Evolutionary conservation across 176 grass and related monocot species (phyloP), one percentile per base, ranked within the genome.

Genomic region (Thalia dealbata): DNA sequence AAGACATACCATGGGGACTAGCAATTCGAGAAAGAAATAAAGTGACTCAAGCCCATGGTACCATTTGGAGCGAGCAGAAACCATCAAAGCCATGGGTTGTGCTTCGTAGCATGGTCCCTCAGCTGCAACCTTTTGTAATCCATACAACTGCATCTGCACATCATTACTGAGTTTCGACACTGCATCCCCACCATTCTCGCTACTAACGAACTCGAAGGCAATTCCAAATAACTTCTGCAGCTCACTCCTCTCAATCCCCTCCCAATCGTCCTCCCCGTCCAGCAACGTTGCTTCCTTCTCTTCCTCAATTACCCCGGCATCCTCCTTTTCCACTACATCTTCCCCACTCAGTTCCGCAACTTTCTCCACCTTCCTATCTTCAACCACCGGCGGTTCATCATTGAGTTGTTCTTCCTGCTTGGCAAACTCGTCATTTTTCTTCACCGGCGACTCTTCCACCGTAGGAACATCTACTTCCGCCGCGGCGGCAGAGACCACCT

Each of bases 211-310:
- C 60, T 60, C 78, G 13, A 64, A 79, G 43, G 95, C 95, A 0
- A 27, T 74, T 22, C 83, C 78, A 76, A 99, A 99, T 9, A 56
- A 80, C 80, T 88, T 88, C 72, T 89, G 88, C 52, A 88, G 73
- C 30, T 99, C 90, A 51, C 82, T 95, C 64, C 79, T 88, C 75
- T 99, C 95, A 22, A 99, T 95, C 74, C 95, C 95, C 76, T 99
- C 95, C 95, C 95, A 99, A 28, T 87, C 93, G 64, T 82, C 87
- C 74, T 91, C 87, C 21, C 87, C 90, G 71, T 84, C 69, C 56
- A 80, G 76, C 32, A 72, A 62, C 21, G 75, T 13, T 50, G 7
- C 38, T 26, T 8, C 73, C 58, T 51, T 19, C 28, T 67, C 76
- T 15, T 81, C 76, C 52, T 81, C n/a, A 23, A 30, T 21, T 29